Conservation (phyloP, 225 moss, liverwort and hornwort species). For the Bryoerythrophyllum caledonicum region DNA sequence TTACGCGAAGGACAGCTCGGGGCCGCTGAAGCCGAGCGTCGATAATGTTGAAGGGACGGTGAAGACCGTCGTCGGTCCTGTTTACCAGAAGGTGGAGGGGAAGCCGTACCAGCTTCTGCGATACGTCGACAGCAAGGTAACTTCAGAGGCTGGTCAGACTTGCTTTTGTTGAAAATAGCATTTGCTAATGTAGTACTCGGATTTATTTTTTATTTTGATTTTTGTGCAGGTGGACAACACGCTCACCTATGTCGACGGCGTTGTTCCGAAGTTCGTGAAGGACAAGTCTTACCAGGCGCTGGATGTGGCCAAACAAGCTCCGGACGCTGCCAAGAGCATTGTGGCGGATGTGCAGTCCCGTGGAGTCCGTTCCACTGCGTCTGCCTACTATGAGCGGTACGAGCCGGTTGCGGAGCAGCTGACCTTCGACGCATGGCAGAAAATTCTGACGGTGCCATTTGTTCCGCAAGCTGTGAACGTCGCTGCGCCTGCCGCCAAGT, state of each 20-base stretch:
- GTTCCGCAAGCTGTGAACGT: slow-evolving; percentile 68
- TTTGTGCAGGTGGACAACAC: slow-evolving; percentile 67
- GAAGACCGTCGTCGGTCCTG: slow-evolving; percentile 74
- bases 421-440: slow-evolving; percentile 63
- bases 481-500: slow-evolving; percentile 60
- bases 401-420: slow-evolving; percentile 75
- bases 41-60: slow-evolving; percentile 90
- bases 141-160: not conserved
- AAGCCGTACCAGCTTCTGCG: slow-evolving; percentile 69
- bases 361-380: slow-evolving; percentile 68
- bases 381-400: slow-evolving; percentile 58
- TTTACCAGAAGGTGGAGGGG: slow-evolving; percentile 68
- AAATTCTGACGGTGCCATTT: slow-evolving; percentile 57
- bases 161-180: not conserved
- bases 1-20: slow-evolving; percentile 83
- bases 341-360: slow-evolving; percentile 73
- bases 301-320: slow-evolving; percentile 70
- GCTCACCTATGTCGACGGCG: slow-evolving; percentile 58
- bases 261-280: slow-evolving; percentile 64
- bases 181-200: not conserved
- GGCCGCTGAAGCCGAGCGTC: slow-evolving; percentile 75
- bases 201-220: not conserved
- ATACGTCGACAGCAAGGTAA: slow-evolving; percentile 82
- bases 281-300: slow-evolving; percentile 58
- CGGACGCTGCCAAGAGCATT: slow-evolving; percentile 63